Conservation (phyloP, 2,329 filamentous ascomycete species). For the Cylindrodendrum hubeiense region DNA sequence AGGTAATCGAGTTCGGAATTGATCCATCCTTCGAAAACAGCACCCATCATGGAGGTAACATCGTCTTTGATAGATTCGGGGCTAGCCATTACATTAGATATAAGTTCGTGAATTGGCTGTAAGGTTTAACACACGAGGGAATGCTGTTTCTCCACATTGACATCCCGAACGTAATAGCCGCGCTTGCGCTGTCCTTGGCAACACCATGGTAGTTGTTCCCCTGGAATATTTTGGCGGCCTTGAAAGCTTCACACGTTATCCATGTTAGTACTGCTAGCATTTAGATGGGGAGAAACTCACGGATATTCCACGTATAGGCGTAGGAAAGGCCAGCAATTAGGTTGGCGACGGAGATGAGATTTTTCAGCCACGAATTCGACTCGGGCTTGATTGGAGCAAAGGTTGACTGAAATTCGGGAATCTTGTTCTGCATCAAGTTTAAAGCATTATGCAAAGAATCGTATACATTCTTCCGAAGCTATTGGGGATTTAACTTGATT, state of each 20-base stretch:
- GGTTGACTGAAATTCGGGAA: not conserved
- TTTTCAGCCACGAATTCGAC: not conserved
- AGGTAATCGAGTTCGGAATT: not conserved
- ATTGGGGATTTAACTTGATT: not conserved
- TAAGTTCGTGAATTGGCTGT: not conserved
- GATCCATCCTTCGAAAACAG: not conserved
- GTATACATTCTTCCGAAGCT: not conserved
- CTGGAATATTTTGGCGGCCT: not conserved
- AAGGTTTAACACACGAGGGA: not conserved
- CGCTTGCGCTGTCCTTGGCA: conserved; percentile 1
- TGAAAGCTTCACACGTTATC: not conserved
- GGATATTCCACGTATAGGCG: not conserved
- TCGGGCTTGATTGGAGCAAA: not conserved
- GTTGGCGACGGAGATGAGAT: not conserved
- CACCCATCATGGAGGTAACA: not conserved
- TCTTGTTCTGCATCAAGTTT: not conserved
- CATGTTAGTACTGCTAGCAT: not conserved
- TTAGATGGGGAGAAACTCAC: not conserved
- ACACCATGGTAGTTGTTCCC: not conserved
- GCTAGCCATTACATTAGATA: not conserved
- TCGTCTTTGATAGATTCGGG: not conserved
- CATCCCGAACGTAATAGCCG: not conserved
- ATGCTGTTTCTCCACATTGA: not conserved
- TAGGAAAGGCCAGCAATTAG: not conserved
- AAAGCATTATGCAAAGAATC: not conserved